phyloP scores from a whole-genome alignment of 2,329 filamentous ascomycete species.

The Daldinia sp. region DNA sequence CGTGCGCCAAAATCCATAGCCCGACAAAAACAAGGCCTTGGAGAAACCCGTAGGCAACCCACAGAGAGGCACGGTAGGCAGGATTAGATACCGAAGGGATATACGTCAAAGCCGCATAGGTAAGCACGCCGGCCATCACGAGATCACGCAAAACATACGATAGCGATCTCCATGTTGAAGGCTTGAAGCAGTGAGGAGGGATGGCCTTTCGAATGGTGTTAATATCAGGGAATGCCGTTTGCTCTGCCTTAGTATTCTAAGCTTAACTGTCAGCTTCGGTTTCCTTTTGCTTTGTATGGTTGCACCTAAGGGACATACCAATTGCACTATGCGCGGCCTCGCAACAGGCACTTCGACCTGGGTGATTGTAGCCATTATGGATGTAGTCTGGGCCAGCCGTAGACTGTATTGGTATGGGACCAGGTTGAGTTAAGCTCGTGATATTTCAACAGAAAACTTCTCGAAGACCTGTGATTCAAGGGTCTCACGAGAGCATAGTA shows the following conservation, averaged over 20 bases:
- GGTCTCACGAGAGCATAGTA: background rate
- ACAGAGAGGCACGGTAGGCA: slow-evolving; percentile 61
- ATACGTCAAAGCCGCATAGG: slow-evolving; percentile 64
- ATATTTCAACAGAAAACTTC: slow-evolving; percentile 12
- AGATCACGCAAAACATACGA: slow-evolving; percentile 69
- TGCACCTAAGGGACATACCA: slow-evolving; percentile 30
- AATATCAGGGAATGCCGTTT: slow-evolving; percentile 58
- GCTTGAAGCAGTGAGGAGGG: slow-evolving; percentile 71
- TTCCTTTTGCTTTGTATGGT: background rate
- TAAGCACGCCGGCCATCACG: slow-evolving; percentile 61
- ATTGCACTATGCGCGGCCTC: slow-evolving; percentile 31
- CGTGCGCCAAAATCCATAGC: slow-evolving; percentile 78
- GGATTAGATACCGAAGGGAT: slow-evolving; percentile 64
- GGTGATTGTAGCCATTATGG: slow-evolving; percentile 41
- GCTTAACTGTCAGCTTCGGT: slow-evolving; percentile 12
- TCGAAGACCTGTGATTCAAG: slow-evolving; percentile 1
- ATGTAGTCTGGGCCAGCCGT: background rate
- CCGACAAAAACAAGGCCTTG: slow-evolving; percentile 76
- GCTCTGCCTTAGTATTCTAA: slow-evolving; percentile 37
- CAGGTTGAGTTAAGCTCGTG: slow-evolving; percentile 2
- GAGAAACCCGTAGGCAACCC: slow-evolving; percentile 70
- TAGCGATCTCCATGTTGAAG: slow-evolving; percentile 63
- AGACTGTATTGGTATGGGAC: background rate
- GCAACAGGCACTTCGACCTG: slow-evolving; percentile 39
- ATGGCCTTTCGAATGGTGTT: slow-evolving; percentile 66